A percentile compares a stretch with the other conserved stretches of the same genome.
These are phyloP conservation scores for Rhododendron griersonianum DNA, from an alignment of 148 eudicot species.

Conservation along the genomic window DNA sequence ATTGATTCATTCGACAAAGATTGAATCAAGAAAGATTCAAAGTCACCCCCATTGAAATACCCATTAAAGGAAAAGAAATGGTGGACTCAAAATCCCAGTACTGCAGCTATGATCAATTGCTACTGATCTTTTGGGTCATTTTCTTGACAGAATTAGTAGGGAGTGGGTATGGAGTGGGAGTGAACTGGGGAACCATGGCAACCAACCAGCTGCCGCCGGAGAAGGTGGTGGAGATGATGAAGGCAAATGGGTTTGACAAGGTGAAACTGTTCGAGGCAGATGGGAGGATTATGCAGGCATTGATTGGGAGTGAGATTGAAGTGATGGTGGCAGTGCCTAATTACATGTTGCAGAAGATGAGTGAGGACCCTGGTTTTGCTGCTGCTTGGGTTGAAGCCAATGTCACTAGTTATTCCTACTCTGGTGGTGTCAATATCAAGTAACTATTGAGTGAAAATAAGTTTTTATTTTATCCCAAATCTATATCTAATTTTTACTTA, in stretches of 20 bases:
- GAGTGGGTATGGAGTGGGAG: conserved; percentile 49
- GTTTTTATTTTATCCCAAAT: background rate
- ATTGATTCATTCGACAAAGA: conserved; percentile 12
- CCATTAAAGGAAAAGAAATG: background rate
- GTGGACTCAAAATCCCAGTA: background rate
- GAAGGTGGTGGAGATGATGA: conserved; percentile 76
- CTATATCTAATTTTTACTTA: background rate
- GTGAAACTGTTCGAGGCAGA: conserved; percentile 92
- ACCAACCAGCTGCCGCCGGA: conserved; percentile 59
- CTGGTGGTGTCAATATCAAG: conserved; percentile 88
- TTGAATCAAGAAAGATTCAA: background rate
- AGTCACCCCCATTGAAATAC: conserved; percentile 7
- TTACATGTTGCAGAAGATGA: conserved; percentile 69
- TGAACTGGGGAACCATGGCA: conserved; percentile 97
- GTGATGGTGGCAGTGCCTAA: conserved; percentile 91
- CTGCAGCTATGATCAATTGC: background rate
- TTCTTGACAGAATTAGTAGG: conserved; percentile 8
- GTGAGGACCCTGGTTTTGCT: conserved; percentile 53
- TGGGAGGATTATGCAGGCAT: conserved; percentile 54
- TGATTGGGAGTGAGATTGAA: conserved; percentile 64
- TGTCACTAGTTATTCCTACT: conserved; percentile 56
- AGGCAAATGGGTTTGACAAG: conserved; percentile 72
- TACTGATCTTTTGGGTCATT: conserved; percentile 3
- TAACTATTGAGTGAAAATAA: conserved; percentile 11
- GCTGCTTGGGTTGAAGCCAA: conserved; percentile 84